Evolutionary conservation across 768 basidiomycete species (phyloP).

Genomic region (Suillus brevipes): DNA sequence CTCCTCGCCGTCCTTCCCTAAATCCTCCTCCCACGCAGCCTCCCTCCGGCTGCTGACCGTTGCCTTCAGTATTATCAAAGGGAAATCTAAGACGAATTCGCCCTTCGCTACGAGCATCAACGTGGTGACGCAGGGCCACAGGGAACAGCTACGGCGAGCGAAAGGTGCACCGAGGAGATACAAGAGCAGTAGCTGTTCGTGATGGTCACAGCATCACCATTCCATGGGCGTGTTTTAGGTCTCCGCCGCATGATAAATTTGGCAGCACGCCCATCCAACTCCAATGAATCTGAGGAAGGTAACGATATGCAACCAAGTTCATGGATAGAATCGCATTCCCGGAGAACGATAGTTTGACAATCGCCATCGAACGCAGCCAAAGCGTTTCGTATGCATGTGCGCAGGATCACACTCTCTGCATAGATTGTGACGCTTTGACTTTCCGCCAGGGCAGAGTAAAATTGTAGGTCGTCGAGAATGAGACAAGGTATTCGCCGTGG

Average conservation of each 20-base stretch:
- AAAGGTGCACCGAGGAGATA: background rate
- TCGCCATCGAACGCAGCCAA: background rate
- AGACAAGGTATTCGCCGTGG: background rate
- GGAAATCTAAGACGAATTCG: background rate
- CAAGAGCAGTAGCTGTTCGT: background rate
- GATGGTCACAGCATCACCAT: background rate
- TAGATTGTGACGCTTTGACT: background rate
- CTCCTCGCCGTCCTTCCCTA: background rate
- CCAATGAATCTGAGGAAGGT: background rate
- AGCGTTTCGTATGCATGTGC: background rate
- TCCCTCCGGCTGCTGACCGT: background rate
- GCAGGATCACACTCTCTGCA: background rate
- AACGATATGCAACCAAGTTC: background rate
- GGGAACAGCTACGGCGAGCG: background rate
- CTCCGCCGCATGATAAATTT: background rate
- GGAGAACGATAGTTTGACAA: background rate
- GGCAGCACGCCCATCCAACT: background rate
- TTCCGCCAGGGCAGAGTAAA: rapidly evolving
- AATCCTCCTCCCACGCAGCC: background rate
- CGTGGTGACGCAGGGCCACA: background rate
- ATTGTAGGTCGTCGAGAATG: background rate
- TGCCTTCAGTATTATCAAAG: background rate
- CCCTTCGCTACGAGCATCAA: background rate
- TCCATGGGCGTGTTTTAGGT: background rate
- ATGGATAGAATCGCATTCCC: background rate